Base-by-base conservation (phyloP, 768 basidiomycete genomes). In the Hericium erinaceus region DNA sequence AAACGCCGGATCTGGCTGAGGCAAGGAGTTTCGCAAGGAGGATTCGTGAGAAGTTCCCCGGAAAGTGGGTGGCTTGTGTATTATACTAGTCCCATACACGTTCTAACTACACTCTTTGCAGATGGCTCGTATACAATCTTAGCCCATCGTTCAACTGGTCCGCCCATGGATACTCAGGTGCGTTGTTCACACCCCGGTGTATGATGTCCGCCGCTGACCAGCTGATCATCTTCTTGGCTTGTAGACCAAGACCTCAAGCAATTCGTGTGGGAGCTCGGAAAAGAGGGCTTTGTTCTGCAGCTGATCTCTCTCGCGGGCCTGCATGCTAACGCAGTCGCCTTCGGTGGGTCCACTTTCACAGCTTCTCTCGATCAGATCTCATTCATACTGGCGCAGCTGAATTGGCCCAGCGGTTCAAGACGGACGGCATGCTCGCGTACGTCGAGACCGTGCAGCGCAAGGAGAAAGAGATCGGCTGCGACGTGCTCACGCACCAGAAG, bases 101-200 rank as follows among this genome's bases (percentile, higher is more conserved):
- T 85, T 16, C 28, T 51, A 16, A 26, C 28, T 51, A 18, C 2
- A n/a, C 20, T 26, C 28, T 51, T n/a, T 46, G 0, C 22, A 51
- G 49, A 16, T 51, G 82, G 84, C 82, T 97, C 63, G 92, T 95
- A 20, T 97, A 95, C 68, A 97, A 95, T 68, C 73, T 97, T 57
- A 93, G 91, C 65, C 94, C 93, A 4, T 92, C 90, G 66, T 95
- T 95, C 76, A 93, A 95, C 69, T 95, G 92, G 93, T 74, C 82
- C n/a, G 79, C 76, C 24, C 83, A 87, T 64, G 92, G 92, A 13
- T 95, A 89, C 70, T 79, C 80, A 48, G 82, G 84, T 84, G 50
- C 56, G 71, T 66, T 48, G 22, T 33, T 57, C 49, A 22, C 44
- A 41, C 9, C 16, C n/a, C n/a, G 39, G 22, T 33, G 49, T 52